Percentiles rank a stretch among this genome's conserved stretches.
phyloP scores from a whole-genome alignment of 306 rosid genomes.

The Ceratonia siliqua region DNA sequence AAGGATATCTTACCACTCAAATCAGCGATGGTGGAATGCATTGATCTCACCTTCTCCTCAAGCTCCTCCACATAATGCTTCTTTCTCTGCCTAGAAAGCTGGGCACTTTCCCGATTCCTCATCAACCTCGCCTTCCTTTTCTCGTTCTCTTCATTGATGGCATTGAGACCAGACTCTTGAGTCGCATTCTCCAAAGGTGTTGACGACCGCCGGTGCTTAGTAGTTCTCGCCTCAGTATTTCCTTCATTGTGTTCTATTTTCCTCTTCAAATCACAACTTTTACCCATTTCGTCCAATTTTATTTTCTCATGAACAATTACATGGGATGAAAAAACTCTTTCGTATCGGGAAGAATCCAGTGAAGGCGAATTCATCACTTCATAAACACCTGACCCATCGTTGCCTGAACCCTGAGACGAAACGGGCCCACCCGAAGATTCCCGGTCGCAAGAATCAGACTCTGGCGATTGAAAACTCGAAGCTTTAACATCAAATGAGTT shows the following conservation, averaged over 20 bases:
- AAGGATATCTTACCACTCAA: constrained; percentile 69
- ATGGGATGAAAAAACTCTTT: constrained; percentile 47
- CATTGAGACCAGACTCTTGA: constrained; percentile 25
- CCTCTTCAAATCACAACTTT: constrained; percentile 64
- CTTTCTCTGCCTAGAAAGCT: constrained; percentile 96
- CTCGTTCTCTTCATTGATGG: constrained; percentile 52
- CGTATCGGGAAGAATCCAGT: constrained; percentile 39
- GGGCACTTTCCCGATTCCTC: constrained; percentile 97
- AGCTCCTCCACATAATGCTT: constrained; percentile 96
- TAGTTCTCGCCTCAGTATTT: constrained; percentile 52
- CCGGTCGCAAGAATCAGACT: constrained; percentile 37
- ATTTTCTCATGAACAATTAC: constrained; percentile 44
- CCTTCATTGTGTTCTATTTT: constrained; percentile 62
- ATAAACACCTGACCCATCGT: constrained; percentile 53
- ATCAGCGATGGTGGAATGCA: constrained; percentile 86
- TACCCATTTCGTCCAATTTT: constrained; percentile 55
- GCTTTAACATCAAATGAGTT: constrained; percentile 18
- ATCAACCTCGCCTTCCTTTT: constrained; percentile 79
- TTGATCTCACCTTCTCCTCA: constrained; percentile 80
- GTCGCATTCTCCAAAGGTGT: constrained; percentile 29
- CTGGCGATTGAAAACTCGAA: constrained; percentile 34
- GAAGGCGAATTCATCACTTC: constrained; percentile 50
- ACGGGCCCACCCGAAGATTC: constrained; percentile 52
- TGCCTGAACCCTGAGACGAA: constrained; percentile 80
- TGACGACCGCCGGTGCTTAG: constrained; percentile 57